Base-by-base conservation (phyloP, 805 yeast genomes). In the Kregervanrija delftensis region DNA sequence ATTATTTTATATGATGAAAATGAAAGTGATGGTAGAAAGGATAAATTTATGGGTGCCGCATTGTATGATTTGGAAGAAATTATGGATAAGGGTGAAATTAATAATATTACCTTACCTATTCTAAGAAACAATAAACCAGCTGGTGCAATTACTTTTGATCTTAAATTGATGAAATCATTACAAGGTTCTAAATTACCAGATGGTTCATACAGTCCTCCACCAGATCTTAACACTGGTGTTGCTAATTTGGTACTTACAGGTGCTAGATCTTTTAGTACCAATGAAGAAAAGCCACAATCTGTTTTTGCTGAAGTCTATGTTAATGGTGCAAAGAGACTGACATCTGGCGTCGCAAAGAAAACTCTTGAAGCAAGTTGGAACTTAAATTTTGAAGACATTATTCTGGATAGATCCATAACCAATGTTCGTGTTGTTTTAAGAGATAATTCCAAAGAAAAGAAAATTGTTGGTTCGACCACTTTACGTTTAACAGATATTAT, bases 211-310 rank as follows among this genome's bases (percentile, higher is more conserved):
- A 82, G 80, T 52, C 88, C 95, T 40, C 86, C 95, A 39, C 96
- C 96, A 38, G 96, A 88, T 52, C 77, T 87, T 61, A 91, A 91
- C 66, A 88, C 97, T 12, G 99, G 99, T 73, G 81, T 95, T 55
- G 79, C 83, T 15, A 74, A 81, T 56, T 67, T 91, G 53, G 83
- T 81, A 48, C 64, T 86, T 40, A 59, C 69, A 30, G 85, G 79
- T 53, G 83, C 85, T 22, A 78, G 87, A 66, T 77, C 71, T 45
- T 69, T 72, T 61, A 53, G 64, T 35, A 55, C 53, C 31, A 68
- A 65, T 40, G 68, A 64, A 30, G 54, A 53, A 12, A 76, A 70
- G 47, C 78, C 79, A 45, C 68, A 75, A 8, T 66, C 86, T 5
- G 69, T 89, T 1, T 86, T 71, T 62, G 87, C 83, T 33, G 96